Conservation (phyloP, 1,139 yeast genomes). For the Candida albicans region DNA sequence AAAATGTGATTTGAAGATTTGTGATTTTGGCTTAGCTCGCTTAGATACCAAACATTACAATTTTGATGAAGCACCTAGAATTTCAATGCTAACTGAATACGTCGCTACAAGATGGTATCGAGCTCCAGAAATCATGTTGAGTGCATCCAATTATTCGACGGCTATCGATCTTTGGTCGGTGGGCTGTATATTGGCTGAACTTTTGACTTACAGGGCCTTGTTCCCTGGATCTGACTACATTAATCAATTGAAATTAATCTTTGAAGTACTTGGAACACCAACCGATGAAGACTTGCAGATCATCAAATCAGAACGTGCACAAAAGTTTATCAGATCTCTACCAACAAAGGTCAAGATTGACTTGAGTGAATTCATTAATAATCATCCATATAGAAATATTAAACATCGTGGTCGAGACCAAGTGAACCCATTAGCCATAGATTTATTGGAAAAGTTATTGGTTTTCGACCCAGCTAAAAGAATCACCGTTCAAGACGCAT, state of each 20-base stretch:
- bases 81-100: constrained; percentile 81
- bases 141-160: constrained; percentile 84
- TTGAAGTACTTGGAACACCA: constrained; percentile 92
- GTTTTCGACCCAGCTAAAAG: constrained; percentile 80
- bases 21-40: constrained; percentile 94
- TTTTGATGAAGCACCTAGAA: constrained; percentile 29
- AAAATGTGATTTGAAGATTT: constrained; percentile 89
- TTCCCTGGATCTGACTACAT: constrained; percentile 96
- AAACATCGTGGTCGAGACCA: constrained; percentile 18
- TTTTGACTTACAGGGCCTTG: constrained; percentile 81
- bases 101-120: constrained; percentile 98
- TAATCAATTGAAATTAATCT: constrained; percentile 81
- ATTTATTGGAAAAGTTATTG: constrained; percentile 70
- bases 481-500: constrained; percentile 76
- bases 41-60: constrained; percentile 32
- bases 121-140: constrained; percentile 94
- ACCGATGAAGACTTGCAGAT: constrained; percentile 75
- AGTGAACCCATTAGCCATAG: constrained; percentile 70
- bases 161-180: constrained; percentile 98
- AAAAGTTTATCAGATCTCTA: constrained; percentile 77
- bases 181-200: constrained; percentile 94
- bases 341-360: constrained; percentile 35
- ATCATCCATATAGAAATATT: constrained; percentile 21
- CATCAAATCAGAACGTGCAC: constrained; percentile 80
- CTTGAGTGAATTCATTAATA: constrained; percentile 16